Evolutionary conservation across 305 asterid genomes (phyloP).

Genomic region (Solanum chacoense): DNA sequence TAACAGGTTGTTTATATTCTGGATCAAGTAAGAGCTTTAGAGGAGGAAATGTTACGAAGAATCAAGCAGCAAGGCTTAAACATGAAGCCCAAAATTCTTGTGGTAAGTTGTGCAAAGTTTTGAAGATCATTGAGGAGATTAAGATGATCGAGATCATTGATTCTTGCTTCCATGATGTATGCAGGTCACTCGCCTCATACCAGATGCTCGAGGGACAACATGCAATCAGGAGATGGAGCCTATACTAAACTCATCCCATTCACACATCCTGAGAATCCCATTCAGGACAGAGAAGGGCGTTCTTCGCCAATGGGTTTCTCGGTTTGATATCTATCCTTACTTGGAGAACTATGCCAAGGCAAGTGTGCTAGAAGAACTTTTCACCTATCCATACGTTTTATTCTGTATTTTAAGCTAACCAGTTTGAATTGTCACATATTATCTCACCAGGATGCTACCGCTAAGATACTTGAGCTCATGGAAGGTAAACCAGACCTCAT

Average conservation of each 20-base stretch:
- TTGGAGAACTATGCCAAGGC: slow-evolving; percentile 61
- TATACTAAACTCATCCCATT: slow-evolving; percentile 43
- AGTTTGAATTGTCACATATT: not conserved
- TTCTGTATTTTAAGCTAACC: not conserved
- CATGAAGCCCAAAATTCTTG: slow-evolving; percentile 66
- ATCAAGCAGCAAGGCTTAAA: slow-evolving; percentile 62
- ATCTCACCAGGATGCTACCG: slow-evolving; percentile 45
- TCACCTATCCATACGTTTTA: not conserved
- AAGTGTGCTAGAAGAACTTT: slow-evolving; percentile 7
- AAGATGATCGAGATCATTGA: slow-evolving; percentile 3
- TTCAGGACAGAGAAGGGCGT: slow-evolving; percentile 53
- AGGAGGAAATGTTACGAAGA: slow-evolving; percentile 60
- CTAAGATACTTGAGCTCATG: slow-evolving; percentile 50
- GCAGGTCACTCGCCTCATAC: slow-evolving; percentile 72
- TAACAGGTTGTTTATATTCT: slow-evolving; percentile 76
- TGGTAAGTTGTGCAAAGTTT: slow-evolving; percentile 29
- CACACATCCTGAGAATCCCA: slow-evolving; percentile 67
- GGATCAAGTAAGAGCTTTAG: slow-evolving; percentile 81
- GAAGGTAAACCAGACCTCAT: slow-evolving; percentile 69
- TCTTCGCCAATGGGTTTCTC: slow-evolving; percentile 67
- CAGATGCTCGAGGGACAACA: slow-evolving; percentile 69
- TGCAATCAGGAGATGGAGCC: slow-evolving; percentile 72
- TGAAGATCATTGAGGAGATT: not conserved
- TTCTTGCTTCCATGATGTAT: not conserved
- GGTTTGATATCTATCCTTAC: slow-evolving; percentile 74